phyloP scores from a whole-genome alignment of 2,329 filamentous ascomycete species.

The Botrytis elliptica region DNA sequence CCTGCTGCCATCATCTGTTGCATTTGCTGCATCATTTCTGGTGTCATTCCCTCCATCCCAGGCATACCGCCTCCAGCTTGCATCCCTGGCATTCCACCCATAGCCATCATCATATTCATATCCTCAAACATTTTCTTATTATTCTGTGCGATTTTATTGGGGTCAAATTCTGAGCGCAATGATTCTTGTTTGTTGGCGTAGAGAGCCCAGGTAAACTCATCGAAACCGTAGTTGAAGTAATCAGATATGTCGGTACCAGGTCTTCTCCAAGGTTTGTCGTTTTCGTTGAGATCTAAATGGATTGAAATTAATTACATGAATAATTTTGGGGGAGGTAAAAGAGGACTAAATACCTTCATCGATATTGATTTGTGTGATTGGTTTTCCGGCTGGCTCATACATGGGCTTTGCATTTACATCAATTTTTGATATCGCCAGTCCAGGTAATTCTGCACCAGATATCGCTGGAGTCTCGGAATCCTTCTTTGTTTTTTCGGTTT shows the following conservation, averaged over 20 bases:
- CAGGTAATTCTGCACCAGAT: slow-evolving; percentile 52
- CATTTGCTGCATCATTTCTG: slow-evolving; percentile 68
- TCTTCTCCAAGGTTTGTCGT: slow-evolving; percentile 92
- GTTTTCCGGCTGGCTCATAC: slow-evolving; percentile 76
- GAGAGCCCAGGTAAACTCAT: slow-evolving; percentile 96
- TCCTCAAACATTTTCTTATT: slow-evolving; percentile 80
- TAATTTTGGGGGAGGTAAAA: neutral
- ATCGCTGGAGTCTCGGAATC: slow-evolving; percentile 37
- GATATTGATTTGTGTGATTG: slow-evolving; percentile 73
- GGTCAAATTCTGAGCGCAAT: slow-evolving; percentile 72
- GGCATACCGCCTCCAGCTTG: slow-evolving; percentile 45
- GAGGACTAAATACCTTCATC: slow-evolving; percentile 53
- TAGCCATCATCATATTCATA: slow-evolving; percentile 66
- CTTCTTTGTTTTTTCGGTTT: slow-evolving; percentile 48
- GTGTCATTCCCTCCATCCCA: slow-evolving; percentile 62
- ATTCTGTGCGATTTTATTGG: slow-evolving; percentile 59
- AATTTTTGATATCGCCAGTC: slow-evolving; percentile 77
- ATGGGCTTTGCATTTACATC: slow-evolving; percentile 81
- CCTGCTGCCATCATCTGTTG: slow-evolving; percentile 67
- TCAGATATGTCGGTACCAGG: slow-evolving; percentile 93
- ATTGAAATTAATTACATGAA: slow-evolving; percentile 16
- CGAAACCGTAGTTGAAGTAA: slow-evolving; percentile 99
- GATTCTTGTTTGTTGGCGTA: slow-evolving; percentile 88
- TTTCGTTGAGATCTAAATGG: slow-evolving; percentile 62
- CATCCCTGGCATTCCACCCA: slow-evolving; percentile 49